Evolutionary conservation across 2,329 filamentous ascomycete species (phyloP).

Genomic region (Anthostomella pinea): DNA sequence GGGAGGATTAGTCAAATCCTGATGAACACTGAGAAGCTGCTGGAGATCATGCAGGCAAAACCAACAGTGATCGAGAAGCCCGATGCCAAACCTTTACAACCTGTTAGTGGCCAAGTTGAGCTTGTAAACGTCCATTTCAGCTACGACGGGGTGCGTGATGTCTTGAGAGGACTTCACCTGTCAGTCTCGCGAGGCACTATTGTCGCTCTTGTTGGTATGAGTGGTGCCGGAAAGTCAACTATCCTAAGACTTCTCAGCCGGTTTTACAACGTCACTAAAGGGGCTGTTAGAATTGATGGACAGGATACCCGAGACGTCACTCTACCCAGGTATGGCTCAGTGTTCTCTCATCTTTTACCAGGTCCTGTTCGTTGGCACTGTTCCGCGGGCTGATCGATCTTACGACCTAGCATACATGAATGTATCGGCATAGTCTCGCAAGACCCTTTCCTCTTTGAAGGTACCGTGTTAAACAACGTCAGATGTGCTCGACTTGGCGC

Average conservation of each 20-base stretch:
- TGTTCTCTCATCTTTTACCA: too few species aligned
- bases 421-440: slow-evolving; percentile 46
- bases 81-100: slow-evolving; percentile 47
- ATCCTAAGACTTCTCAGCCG: slow-evolving; percentile 49
- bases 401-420: slow-evolving; percentile 38
- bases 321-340: slow-evolving; percentile 31
- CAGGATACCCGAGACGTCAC: slow-evolving; percentile 43
- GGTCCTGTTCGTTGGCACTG: slow-evolving; percentile 6
- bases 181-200: slow-evolving; percentile 50
- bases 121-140: slow-evolving; percentile 56
- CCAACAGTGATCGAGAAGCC: slow-evolving; percentile 53
- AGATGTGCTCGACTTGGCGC: slow-evolving; percentile 49
- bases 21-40: slow-evolving; percentile 55
- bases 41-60: slow-evolving; percentile 57
- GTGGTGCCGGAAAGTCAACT: slow-evolving; percentile 53
- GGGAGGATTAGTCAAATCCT: slow-evolving; percentile 55
- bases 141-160: slow-evolving; percentile 57
- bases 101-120: slow-evolving; percentile 51
- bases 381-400: too few species aligned
- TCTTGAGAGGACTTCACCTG: slow-evolving; percentile 54
- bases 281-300: slow-evolving; percentile 45
- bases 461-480: slow-evolving; percentile 54
- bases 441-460: slow-evolving; percentile 49
- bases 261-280: slow-evolving; percentile 47
- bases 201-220: slow-evolving; percentile 59